Conservation (phyloP, 495 filamentous ascomycete genomes). For the Lophiotrema nucula region DNA sequence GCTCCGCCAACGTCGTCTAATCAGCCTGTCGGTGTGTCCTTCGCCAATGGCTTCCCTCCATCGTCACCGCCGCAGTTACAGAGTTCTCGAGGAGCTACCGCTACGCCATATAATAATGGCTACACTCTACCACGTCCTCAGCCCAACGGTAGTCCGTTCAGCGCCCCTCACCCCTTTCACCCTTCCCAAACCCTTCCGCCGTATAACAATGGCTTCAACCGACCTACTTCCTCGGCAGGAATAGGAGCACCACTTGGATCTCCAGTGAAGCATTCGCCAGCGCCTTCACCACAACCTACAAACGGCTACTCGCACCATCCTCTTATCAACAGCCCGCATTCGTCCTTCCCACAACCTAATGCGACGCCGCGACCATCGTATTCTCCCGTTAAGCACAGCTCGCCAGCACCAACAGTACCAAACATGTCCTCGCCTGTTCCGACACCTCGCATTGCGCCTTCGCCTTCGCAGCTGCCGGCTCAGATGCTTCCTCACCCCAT, state of each 20-base stretch:
- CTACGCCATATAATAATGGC: slow-evolving; percentile 6
- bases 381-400: slow-evolving; percentile 34
- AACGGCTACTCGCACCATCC: slow-evolving; percentile 20
- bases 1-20: slow-evolving; percentile 13
- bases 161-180: neutral
- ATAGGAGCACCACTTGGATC: slow-evolving; percentile 5
- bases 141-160: slow-evolving; percentile 18
- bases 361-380: slow-evolving; percentile 18
- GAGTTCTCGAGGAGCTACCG: slow-evolving; percentile 7
- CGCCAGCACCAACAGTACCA: slow-evolving; percentile 10
- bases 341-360: slow-evolving; percentile 26
- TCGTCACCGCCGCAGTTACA: slow-evolving; percentile 28
- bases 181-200: neutral
- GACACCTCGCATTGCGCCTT: slow-evolving; percentile 35
- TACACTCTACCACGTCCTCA: slow-evolving; percentile 5
- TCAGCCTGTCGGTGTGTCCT: neutral
- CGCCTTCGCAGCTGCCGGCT: slow-evolving; percentile 31
- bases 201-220: slow-evolving; percentile 21
- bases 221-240: slow-evolving; percentile 19
- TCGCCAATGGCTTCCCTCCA: slow-evolving; percentile 21
- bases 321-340: slow-evolving; percentile 27
- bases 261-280: slow-evolving; percentile 30
- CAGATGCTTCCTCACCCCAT: slow-evolving; percentile 51
- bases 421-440: slow-evolving; percentile 12
- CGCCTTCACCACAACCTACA: slow-evolving; percentile 25